These are phyloP conservation scores for Neurospora sp. DNA, from an alignment of 495 filamentous ascomycete species.

Conservation along the genomic window DNA sequence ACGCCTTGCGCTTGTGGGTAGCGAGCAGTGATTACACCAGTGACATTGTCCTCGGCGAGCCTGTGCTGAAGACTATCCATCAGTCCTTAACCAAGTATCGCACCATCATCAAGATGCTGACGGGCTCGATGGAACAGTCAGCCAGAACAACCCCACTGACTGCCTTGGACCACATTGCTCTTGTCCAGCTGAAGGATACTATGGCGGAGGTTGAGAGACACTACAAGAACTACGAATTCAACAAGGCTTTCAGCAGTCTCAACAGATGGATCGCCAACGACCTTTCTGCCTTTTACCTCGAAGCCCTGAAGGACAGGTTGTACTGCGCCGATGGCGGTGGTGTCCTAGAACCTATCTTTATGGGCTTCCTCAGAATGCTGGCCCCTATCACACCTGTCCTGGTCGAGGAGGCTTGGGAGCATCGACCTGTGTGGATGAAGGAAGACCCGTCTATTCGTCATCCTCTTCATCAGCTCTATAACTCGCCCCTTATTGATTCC, in stretches of 20 bases:
- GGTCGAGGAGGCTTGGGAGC: constrained; percentile 79
- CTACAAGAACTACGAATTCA: constrained; percentile 69
- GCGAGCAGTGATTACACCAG: constrained; percentile 84
- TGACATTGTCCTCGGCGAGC: constrained; percentile 69
- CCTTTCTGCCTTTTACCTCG: constrained; percentile 89
- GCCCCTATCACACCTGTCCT: constrained; percentile 75
- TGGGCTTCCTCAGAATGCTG: constrained; percentile 63
- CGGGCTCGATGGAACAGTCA: constrained; percentile 67
- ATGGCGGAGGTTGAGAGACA: constrained; percentile 48
- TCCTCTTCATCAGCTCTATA: constrained; percentile 34
- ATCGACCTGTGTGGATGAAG: constrained; percentile 56
- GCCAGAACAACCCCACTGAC: constrained; percentile 32
- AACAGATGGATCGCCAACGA: constrained; percentile 72
- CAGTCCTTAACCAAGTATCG: constrained; percentile 73
- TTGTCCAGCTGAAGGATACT: constrained; percentile 59
- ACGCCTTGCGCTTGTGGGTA: constrained; percentile 87
- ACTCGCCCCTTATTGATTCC: constrained; percentile 26
- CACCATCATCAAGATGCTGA: constrained; percentile 75
- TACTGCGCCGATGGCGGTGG: constrained; percentile 66
- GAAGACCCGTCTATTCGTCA: constrained; percentile 26
- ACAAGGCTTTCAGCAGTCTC: constrained; percentile 60
- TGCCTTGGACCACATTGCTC: constrained; percentile 61
- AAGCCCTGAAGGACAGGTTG: constrained; percentile 79
- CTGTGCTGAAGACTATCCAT: constrained; percentile 64
- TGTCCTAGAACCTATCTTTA: constrained; percentile 60